Evolutionary conservation across 129 eudicot species (phyloP).

Genomic region (Pittosporum tobira): DNA sequence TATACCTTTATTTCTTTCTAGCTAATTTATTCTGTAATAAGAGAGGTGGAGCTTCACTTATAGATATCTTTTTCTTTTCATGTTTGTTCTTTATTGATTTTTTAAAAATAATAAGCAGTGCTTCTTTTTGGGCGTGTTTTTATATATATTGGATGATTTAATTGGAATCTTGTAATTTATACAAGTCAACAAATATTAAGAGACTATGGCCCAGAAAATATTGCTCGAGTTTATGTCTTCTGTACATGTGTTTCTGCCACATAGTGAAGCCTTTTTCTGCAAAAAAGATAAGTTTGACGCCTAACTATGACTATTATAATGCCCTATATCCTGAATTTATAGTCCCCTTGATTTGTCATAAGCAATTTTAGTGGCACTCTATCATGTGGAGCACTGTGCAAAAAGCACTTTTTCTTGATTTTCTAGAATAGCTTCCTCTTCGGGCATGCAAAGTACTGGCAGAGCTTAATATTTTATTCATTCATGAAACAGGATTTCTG

Average conservation of each 20-base stretch:
- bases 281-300: background rate
- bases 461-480: background rate
- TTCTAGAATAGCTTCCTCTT: background rate
- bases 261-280: background rate
- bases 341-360: background rate
- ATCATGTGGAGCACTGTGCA: background rate
- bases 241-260: background rate
- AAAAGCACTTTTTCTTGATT: background rate
- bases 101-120: too few relatives aligned
- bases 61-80: too few relatives aligned
- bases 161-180: too few relatives aligned
- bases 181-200: too few relatives aligned
- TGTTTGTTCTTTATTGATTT: too few relatives aligned
- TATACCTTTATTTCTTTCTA: too few relatives aligned
- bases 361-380: background rate
- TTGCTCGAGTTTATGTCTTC: background rate
- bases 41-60: too few relatives aligned
- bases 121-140: too few relatives aligned
- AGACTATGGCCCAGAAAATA: too few relatives aligned
- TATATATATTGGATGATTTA: too few relatives aligned
- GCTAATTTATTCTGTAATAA: too few relatives aligned
- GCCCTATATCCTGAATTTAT: background rate
- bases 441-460: background rate
- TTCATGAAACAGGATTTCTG: conserved; percentile 9
- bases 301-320: background rate